These are phyloP conservation scores for Ensete glaucum DNA, from an alignment of 176 grass and related monocot genomes.

Conservation along the genomic window DNA sequence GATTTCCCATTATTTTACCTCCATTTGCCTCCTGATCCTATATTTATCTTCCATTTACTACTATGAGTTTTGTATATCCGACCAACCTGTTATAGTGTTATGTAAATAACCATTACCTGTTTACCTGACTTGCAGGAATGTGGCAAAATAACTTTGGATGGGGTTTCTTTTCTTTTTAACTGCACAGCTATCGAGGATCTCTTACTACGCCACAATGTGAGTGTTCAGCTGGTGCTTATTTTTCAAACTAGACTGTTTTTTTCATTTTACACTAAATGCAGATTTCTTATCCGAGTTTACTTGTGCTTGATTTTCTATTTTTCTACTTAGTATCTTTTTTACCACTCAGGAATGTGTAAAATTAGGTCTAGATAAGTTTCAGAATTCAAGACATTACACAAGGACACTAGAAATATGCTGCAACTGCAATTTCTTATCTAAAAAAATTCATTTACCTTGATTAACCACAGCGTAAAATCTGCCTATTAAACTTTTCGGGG, in stretches of 20 bases:
- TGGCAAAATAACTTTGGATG: slow-evolving; percentile 54
- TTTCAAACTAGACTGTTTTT: neutral
- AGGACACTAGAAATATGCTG: too few relatives aligned
- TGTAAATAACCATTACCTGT: too few relatives aligned
- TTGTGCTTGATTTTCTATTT: neutral
- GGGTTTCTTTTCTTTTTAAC: slow-evolving; percentile 56
- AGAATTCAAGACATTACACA: too few relatives aligned
- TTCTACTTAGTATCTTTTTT: neutral
- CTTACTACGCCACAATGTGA: slow-evolving; percentile 68
- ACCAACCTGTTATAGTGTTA: too few relatives aligned
- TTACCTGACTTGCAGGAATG: slow-evolving; percentile 43
- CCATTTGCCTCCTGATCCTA: neutral
- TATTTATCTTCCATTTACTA: neutral
- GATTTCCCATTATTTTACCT: neutral
- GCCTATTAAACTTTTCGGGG: too few relatives aligned
- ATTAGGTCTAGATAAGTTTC: neutral
- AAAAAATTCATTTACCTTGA: too few relatives aligned
- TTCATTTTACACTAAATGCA: neutral
- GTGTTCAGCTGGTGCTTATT: slow-evolving; percentile 15
- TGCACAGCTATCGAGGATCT: slow-evolving; percentile 77
- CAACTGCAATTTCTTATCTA: too few relatives aligned
- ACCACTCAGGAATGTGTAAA: neutral
- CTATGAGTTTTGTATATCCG: neutral
- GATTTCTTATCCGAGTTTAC: neutral
- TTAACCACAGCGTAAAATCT: too few relatives aligned